phyloP scores from a whole-genome alignment of 139 green algal species.

The Monoraphidium neglectum region DNA sequence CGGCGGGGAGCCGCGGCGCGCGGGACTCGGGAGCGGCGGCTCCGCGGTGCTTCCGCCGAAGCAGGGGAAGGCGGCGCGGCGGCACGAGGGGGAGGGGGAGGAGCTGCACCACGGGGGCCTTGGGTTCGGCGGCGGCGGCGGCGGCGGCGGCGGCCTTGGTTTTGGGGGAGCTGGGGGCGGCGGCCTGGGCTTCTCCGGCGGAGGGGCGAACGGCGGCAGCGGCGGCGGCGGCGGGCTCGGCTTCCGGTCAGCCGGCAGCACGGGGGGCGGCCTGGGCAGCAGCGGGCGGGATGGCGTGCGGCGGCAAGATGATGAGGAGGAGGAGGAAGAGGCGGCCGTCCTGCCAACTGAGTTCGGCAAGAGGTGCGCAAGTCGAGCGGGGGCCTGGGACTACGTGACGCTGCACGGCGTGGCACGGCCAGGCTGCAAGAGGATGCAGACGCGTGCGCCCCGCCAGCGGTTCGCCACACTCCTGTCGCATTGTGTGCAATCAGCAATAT shows the following conservation, averaged over 20 bases:
- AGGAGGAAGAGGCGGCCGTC: constrained; percentile 43
- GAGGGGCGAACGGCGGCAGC: constrained; percentile 9
- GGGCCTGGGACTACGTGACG: too few relatives aligned
- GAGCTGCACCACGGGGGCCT: constrained; percentile 8
- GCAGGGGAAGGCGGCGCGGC: background rate
- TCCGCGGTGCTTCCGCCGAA: background rate
- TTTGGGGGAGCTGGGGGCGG: constrained; percentile 1
- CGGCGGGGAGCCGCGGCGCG: background rate
- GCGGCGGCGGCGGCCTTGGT: constrained; percentile 13
- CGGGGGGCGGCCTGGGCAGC: background rate
- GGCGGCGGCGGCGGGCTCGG: constrained; percentile 35
- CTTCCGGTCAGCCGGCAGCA: constrained; percentile 24
- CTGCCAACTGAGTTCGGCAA: constrained; percentile 83
- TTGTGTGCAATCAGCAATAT: too few relatives aligned
- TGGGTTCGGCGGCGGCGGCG: background rate
- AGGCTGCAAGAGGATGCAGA: too few relatives aligned
- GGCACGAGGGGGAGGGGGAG: constrained; percentile 14
- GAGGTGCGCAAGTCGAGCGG: constrained; percentile 23
- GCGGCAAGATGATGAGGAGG: constrained; percentile 37
- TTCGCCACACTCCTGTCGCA: too few relatives aligned
- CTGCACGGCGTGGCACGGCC: too few relatives aligned
- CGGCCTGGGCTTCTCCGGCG: constrained; percentile 32
- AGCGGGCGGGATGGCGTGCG: background rate
- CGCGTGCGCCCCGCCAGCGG: too few relatives aligned
- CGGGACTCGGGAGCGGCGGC: constrained; percentile 1